phyloP scores from a whole-genome alignment of 768 basidiomycete genomes.

The Inosperma sp. region DNA sequence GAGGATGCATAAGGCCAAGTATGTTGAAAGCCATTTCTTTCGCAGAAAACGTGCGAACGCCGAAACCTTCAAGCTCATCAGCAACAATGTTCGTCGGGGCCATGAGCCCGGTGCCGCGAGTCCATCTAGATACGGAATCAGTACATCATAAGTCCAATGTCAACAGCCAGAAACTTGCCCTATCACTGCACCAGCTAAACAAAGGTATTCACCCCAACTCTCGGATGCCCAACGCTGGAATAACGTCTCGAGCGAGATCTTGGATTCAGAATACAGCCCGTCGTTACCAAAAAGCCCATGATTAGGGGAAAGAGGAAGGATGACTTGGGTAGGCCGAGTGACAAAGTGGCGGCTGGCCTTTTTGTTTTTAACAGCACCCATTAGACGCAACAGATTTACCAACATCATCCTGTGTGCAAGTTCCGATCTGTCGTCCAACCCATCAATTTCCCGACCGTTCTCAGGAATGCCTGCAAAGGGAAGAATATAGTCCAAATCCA shows the following conservation, averaged over 20 bases:
- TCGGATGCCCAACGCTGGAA: conserved; percentile 99
- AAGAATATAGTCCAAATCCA: conserved; percentile 97
- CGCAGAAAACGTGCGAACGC: conserved; percentile 96
- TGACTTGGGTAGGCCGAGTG: conserved; percentile 97
- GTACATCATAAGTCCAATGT: conserved; percentile 7
- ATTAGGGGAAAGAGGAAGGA: conserved; percentile 95
- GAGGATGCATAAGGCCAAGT: conserved; percentile 97
- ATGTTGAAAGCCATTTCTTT: conserved; percentile 99
- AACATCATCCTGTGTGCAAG: conserved; percentile 99
- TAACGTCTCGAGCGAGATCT: conserved; percentile 95
- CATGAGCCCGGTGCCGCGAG: conserved; percentile 97
- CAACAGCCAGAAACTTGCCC: conserved; percentile 53
- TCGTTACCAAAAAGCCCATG: conserved; percentile 98
- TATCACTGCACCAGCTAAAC: conserved; percentile 96
- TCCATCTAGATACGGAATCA: conserved; percentile 60
- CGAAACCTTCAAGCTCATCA: conserved; percentile 86
- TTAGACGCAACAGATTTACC: conserved; percentile 90
- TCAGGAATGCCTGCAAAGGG: conserved; percentile 99
- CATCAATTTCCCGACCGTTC: conserved; percentile 97
- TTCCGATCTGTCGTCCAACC: conserved; percentile 95
- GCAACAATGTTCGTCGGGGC: conserved; percentile 91
- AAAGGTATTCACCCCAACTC: conserved; percentile 98
- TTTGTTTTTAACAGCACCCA: conserved; percentile 97
- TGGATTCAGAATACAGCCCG: conserved; percentile 96
- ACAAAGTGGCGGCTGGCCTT: conserved; percentile 96